These are phyloP conservation scores for Bacidia gigantensis DNA, from an alignment of 495 filamentous ascomycete genomes.

Conservation along the genomic window DNA sequence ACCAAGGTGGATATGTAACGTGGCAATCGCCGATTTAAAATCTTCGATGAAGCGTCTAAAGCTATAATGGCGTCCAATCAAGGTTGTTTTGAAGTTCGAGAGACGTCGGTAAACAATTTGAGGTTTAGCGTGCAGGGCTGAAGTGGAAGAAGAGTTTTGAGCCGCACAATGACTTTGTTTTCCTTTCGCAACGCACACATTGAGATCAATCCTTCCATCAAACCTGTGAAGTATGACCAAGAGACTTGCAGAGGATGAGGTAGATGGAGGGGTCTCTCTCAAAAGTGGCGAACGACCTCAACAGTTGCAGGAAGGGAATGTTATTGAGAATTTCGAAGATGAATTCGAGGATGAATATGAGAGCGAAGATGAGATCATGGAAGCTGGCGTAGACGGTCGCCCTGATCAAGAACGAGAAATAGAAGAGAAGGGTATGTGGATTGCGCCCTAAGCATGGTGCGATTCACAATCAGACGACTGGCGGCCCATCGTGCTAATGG, in stretches of 20 bases:
- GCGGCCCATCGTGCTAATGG: conserved; percentile 13
- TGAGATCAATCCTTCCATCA: neutral
- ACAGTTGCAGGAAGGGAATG: conserved; percentile 33
- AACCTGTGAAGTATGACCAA: conserved; percentile 46
- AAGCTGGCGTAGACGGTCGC: conserved; percentile 84
- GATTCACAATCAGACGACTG: conserved; percentile 10
- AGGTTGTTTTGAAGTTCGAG: neutral
- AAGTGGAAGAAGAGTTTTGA: neutral
- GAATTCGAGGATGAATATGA: conserved; percentile 95
- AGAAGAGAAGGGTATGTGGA: conserved; percentile 54
- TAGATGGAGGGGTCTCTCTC: conserved; percentile 41
- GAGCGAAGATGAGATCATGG: conserved; percentile 89
- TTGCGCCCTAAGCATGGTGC: conserved; percentile 16
- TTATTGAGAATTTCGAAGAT: conserved; percentile 86
- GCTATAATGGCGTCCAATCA: neutral
- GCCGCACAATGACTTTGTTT: conserved; percentile 1
- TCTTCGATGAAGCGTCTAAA: neutral
- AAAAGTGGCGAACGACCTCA: conserved; percentile 57
- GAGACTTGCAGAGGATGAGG: conserved; percentile 44
- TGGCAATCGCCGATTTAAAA: too few relatives aligned
- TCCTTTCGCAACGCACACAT: neutral
- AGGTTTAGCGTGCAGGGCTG: conserved; percentile 1
- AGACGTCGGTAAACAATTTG: conserved; percentile 6
- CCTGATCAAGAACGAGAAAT: conserved; percentile 87
- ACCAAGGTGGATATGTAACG: neutral